These are phyloP conservation scores for Podaxis pistillaris DNA, from an alignment of 768 basidiomycete species.

Conservation along the genomic window DNA sequence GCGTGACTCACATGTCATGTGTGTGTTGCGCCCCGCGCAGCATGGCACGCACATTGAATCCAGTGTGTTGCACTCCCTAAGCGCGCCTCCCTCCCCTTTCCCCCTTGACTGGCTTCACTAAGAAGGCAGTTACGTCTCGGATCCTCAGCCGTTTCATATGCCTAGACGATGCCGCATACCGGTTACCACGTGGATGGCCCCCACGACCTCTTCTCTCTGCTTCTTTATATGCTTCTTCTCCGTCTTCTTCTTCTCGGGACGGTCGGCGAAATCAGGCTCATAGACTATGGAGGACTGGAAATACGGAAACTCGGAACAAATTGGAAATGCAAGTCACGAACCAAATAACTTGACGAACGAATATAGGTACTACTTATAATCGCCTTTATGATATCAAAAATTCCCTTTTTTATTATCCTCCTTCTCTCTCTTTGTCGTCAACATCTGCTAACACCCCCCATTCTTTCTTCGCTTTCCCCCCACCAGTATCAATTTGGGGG, in stretches of 20 bases:
- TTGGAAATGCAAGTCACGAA: slow-evolving; percentile 1
- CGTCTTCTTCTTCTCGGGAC: neutral
- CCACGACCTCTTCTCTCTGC: neutral
- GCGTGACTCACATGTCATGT: neutral
- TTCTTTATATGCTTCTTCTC: neutral
- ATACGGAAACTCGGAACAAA: neutral
- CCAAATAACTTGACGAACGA: neutral
- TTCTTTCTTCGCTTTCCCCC: too few species aligned
- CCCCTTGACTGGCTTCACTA: neutral
- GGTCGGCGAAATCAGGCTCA: neutral
- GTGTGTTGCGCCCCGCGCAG: neutral
- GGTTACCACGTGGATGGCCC: neutral
- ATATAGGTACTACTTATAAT: slow-evolving; percentile 9
- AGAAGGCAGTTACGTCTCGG: neutral
- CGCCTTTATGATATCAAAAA: neutral
- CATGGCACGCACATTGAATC: neutral
- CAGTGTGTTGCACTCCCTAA: neutral
- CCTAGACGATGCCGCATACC: neutral
- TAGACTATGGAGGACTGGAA: neutral
- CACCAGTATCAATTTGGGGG: neutral
- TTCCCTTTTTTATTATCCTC: neutral
- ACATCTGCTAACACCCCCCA: neutral
- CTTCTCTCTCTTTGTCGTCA: neutral
- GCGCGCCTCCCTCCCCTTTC: neutral
- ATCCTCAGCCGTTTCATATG: neutral